Percentiles rank a stretch among this genome's conserved stretches.
phyloP scores from a whole-genome alignment of 1,139 yeast genomes.

The Spencermartinsiella ligniputridi region DNA sequence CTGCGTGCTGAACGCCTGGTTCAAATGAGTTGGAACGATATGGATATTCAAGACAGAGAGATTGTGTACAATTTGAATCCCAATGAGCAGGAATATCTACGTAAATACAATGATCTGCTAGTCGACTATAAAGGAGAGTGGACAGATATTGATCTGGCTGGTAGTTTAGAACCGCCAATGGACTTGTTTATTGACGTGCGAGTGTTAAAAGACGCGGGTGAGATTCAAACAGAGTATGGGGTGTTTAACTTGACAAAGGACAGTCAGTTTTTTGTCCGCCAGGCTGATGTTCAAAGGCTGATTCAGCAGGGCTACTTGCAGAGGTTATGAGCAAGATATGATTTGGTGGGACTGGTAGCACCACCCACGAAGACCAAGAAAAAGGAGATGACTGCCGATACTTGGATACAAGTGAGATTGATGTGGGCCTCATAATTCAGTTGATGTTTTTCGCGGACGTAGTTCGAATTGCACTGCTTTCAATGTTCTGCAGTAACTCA shows the following conservation, averaged over 20 bases:
- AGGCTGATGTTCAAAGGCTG: constrained; percentile 87
- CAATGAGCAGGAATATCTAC: constrained; percentile 74
- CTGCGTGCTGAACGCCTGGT: constrained; percentile 65
- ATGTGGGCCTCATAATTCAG: too few relatives aligned
- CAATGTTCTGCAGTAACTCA: too few relatives aligned
- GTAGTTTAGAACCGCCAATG: constrained; percentile 82
- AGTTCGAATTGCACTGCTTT: too few relatives aligned
- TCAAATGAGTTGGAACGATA: constrained; percentile 65
- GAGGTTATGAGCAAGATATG: constrained; percentile 60
- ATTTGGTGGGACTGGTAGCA: too few relatives aligned
- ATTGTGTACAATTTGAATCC: constrained; percentile 56
- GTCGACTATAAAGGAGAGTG: constrained; percentile 74
- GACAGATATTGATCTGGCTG: constrained; percentile 83
- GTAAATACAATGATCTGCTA: constrained; percentile 64
- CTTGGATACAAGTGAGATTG: too few relatives aligned
- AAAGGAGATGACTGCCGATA: too few relatives aligned
- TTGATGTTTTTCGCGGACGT: too few relatives aligned
- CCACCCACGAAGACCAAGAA: too few relatives aligned
- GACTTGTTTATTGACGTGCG: constrained; percentile 92
- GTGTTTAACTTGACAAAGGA: constrained; percentile 92
- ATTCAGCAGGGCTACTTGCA: constrained; percentile 93
- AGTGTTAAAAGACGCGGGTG: constrained; percentile 92
- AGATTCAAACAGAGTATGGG: constrained; percentile 95
- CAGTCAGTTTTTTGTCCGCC: constrained; percentile 90
- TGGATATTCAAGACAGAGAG: constrained; percentile 32